Percentiles rank a stretch among this genome's conserved stretches.
Evolutionary conservation across 768 basidiomycete species (phyloP).

Genomic region (Kwoniella europaea): DNA sequence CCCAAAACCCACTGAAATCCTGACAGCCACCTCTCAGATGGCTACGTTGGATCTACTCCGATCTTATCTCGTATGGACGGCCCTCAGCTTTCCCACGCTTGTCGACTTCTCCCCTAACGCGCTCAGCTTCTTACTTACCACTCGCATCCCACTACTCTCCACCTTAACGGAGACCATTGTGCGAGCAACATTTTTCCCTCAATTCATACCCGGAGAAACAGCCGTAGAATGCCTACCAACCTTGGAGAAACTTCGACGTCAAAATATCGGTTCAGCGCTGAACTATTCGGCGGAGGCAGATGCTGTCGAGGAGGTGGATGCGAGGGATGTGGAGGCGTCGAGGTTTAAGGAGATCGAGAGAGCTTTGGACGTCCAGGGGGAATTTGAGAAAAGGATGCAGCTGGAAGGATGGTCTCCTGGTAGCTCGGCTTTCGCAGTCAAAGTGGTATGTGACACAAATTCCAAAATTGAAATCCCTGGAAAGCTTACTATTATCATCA

Average conservation of each 20-base stretch:
- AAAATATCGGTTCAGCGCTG: slow-evolving; percentile 75
- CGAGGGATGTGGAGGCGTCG: slow-evolving; percentile 65
- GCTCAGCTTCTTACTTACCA: slow-evolving; percentile 64
- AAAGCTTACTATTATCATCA: neutral
- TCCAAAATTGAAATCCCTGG: neutral
- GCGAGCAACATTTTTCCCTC: slow-evolving; percentile 78
- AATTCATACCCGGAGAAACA: slow-evolving; percentile 87
- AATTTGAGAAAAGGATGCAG: slow-evolving; percentile 70
- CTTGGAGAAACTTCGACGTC: slow-evolving; percentile 68
- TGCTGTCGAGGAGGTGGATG: slow-evolving; percentile 69
- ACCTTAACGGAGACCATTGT: slow-evolving; percentile 71
- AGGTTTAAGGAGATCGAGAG: slow-evolving; percentile 74
- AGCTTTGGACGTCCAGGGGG: slow-evolving; percentile 76
- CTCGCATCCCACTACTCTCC: slow-evolving; percentile 63
- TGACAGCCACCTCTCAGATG: neutral
- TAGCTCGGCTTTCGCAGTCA: slow-evolving; percentile 80
- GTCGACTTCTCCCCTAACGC: slow-evolving; percentile 75
- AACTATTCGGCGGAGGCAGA: slow-evolving; percentile 84
- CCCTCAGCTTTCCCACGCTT: slow-evolving; percentile 73
- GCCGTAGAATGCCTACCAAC: slow-evolving; percentile 71
- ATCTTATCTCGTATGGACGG: slow-evolving; percentile 76
- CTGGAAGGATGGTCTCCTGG: slow-evolving; percentile 18
- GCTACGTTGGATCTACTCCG: slow-evolving; percentile 62
- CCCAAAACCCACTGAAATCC: neutral
- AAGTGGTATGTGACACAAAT: slow-evolving; percentile 64